Percentiles rank a stretch among this genome's conserved stretches.
phyloP scores from a whole-genome alignment of 2,329 filamentous ascomycete genomes.

The Teratosphaeria viscida region DNA sequence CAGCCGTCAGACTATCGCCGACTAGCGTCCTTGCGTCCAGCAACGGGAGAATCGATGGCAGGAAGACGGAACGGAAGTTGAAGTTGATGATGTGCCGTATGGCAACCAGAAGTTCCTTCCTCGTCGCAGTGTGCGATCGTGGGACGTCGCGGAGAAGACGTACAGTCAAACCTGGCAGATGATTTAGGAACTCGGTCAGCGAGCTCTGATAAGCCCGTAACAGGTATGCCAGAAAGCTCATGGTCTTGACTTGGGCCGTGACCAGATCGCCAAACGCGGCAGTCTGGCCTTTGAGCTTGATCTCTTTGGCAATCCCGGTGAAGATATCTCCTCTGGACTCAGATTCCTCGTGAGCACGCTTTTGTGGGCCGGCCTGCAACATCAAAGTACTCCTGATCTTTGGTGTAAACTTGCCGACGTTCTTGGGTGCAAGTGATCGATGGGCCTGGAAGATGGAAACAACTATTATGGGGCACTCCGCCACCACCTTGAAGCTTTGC shows the following conservation, averaged over 20 bases:
- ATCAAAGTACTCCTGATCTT: constrained; percentile 83
- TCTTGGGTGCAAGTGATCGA: constrained; percentile 63
- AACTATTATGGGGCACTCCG: constrained; percentile 96
- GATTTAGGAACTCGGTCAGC: constrained; percentile 75
- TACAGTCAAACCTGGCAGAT: constrained; percentile 80
- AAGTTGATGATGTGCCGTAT: constrained; percentile 99
- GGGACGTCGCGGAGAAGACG: constrained; percentile 88
- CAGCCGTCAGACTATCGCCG: constrained; percentile 89
- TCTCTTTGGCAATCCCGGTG: constrained; percentile 83
- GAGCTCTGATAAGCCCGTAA: constrained; percentile 80
- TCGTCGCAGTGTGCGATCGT: constrained; percentile 80
- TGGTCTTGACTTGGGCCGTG: constrained; percentile 95
- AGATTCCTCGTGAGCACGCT: constrained; percentile 81
- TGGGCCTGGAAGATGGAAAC: constrained; percentile 97
- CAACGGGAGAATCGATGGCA: constrained; percentile 88
- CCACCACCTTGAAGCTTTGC: constrained; percentile 97
- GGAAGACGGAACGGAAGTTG: constrained; percentile 90
- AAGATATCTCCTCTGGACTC: constrained; percentile 71
- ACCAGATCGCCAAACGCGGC: constrained; percentile 96
- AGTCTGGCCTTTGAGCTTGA: constrained; percentile 59
- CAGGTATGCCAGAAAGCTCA: constrained; percentile 95
- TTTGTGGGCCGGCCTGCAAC: constrained; percentile 84
- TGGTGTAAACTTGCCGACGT: constrained; percentile 86
- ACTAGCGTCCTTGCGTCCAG: constrained; percentile 90
- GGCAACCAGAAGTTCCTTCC: constrained; percentile 91